phyloP scores from a whole-genome alignment of 768 basidiomycete species.

The Lactifluus hygrophoroides region DNA sequence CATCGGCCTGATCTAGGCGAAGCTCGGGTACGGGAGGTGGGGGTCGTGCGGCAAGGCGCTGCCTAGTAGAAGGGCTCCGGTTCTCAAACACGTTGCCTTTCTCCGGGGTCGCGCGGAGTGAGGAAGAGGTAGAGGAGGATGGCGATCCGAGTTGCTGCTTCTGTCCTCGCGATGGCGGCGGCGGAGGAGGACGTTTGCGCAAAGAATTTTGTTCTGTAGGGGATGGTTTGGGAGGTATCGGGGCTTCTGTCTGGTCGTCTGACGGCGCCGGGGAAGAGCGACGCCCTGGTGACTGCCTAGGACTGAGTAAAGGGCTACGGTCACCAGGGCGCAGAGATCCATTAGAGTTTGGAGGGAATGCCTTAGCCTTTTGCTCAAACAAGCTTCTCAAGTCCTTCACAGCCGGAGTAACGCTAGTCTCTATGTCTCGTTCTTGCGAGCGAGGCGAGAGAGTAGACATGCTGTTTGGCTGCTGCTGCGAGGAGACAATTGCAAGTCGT shows the following conservation, averaged over 20 bases:
- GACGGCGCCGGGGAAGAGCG: conserved; percentile 1
- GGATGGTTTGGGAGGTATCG: background rate
- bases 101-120: background rate
- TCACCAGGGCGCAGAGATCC: conserved; percentile 1
- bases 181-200: conserved; percentile 13
- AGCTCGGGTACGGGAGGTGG: conserved; percentile 14
- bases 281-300: conserved; percentile 1
- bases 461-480: background rate
- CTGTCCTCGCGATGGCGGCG: conserved; percentile 7
- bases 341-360: background rate
- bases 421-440: background rate
- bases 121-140: conserved; percentile 11
- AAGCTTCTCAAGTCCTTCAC: conserved; percentile 12
- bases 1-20: background rate
- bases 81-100: background rate
- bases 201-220: background rate
- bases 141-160: conserved; percentile 14
- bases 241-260: background rate
- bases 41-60: conserved; percentile 8
- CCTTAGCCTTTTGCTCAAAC: conserved; percentile 12
- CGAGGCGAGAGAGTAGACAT: background rate
- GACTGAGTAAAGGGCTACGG: background rate
- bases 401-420: conserved; percentile 2
- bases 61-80: conserved; percentile 6
- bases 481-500: background rate